Percentiles rank a stretch among this genome's conserved stretches.
Evolutionary conservation across 768 basidiomycete genomes (phyloP).

Genomic region (Suillus luteus): DNA sequence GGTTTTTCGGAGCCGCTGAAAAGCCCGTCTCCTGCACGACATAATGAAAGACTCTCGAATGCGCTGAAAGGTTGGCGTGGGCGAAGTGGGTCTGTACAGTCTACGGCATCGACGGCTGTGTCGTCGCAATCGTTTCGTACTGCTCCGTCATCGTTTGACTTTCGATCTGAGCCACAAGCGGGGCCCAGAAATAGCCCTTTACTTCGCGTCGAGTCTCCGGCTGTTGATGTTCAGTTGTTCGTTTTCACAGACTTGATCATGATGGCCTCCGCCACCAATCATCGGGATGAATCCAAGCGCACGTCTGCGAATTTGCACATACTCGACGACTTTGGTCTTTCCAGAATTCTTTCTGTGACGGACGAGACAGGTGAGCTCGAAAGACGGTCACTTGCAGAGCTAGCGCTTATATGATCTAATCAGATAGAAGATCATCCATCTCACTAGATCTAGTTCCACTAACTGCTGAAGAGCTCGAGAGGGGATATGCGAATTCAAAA

Average conservation of each 20-base stretch:
- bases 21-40: slow-evolving; percentile 10
- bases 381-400: not conserved
- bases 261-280: slow-evolving; percentile 43
- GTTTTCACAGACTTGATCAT: slow-evolving; percentile 74
- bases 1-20: not conserved
- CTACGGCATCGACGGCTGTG: slow-evolving; percentile 27
- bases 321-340: slow-evolving; percentile 47
- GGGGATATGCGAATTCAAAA: slow-evolving; percentile 36
- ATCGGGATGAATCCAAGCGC: slow-evolving; percentile 22
- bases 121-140: slow-evolving; percentile 27
- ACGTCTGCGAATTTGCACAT: slow-evolving; percentile 41
- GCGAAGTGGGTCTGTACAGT: slow-evolving; percentile 42
- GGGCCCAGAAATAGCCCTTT: slow-evolving; percentile 17
- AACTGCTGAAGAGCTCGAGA: slow-evolving; percentile 39
- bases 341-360: slow-evolving; percentile 48
- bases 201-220: slow-evolving; percentile 29
- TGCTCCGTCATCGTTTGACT: slow-evolving; percentile 33
- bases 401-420: not conserved
- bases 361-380: slow-evolving; percentile 34
- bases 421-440: slow-evolving; percentile 37
- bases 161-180: slow-evolving; percentile 15
- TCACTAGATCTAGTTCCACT: slow-evolving; percentile 55
- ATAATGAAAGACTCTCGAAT: slow-evolving; percentile 34
- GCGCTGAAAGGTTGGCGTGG: slow-evolving; percentile 51
- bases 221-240: slow-evolving; percentile 39